phyloP scores from a whole-genome alignment of 2,329 filamentous ascomycete genomes.

The Nigrospora osmanthi region DNA sequence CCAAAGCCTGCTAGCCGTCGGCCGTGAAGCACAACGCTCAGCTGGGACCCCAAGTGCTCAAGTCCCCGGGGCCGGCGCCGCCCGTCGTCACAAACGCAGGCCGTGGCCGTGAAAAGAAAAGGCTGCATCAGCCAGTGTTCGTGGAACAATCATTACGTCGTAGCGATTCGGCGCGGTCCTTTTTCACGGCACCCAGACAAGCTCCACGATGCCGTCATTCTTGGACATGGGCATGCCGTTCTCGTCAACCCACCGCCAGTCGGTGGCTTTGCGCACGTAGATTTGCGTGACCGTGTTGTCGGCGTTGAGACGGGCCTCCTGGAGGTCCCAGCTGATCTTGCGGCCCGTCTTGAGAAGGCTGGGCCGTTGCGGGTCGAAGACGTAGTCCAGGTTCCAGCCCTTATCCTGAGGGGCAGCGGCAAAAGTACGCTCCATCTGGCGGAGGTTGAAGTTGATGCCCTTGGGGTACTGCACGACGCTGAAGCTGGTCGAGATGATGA shows the following conservation, averaged over 20 bases:
- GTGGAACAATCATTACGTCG: background rate
- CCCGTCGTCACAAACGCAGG: too few species aligned
- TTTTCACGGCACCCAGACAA: constrained; percentile 43
- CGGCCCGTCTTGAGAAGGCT: constrained; percentile 38
- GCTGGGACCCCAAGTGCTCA: too few species aligned
- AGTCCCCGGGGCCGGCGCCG: too few species aligned
- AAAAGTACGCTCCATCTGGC: constrained; percentile 46
- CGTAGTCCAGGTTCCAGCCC: constrained; percentile 43
- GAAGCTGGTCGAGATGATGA: constrained; percentile 51
- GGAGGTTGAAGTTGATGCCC: constrained; percentile 40
- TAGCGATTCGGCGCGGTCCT: background rate
- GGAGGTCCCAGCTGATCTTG: constrained; percentile 47
- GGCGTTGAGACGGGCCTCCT: constrained; percentile 35
- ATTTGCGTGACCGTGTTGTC: constrained; percentile 45
- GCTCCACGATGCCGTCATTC: constrained; percentile 46
- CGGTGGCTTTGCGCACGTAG: constrained; percentile 43
- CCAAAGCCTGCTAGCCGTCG: too few species aligned
- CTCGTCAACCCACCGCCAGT: constrained; percentile 42
- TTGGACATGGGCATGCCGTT: constrained; percentile 40
- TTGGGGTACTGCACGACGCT: constrained; percentile 49
- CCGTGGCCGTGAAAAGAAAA: too few species aligned
- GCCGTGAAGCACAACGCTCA: too few species aligned
- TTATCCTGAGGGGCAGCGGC: constrained; percentile 37
- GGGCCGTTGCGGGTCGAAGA: constrained; percentile 40
- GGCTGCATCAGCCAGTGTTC: too few species aligned